Evolutionary conservation across 2,329 filamentous ascomycete genomes (phyloP).

Genomic region (Cladophialophora immunda): DNA sequence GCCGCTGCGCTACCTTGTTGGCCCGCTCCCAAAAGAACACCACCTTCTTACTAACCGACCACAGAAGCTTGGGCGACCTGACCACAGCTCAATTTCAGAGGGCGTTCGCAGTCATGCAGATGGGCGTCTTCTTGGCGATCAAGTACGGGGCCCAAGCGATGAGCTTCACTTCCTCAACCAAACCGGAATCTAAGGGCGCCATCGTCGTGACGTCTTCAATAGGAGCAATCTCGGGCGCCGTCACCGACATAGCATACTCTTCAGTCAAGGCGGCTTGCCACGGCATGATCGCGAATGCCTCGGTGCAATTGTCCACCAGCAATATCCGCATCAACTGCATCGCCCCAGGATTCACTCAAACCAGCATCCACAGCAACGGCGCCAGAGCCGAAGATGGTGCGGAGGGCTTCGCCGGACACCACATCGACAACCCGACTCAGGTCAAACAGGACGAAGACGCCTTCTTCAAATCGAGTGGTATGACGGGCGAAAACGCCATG

Average conservation of each 20-base stretch:
- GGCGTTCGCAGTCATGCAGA: slow-evolving; percentile 2
- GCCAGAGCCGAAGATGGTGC: background rate
- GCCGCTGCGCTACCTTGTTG: background rate
- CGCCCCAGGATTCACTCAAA: background rate
- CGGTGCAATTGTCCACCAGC: slow-evolving; percentile 12
- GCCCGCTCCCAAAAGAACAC: background rate
- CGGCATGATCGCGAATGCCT: background rate
- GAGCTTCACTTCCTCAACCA: background rate
- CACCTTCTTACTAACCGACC: background rate
- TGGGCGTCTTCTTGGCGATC: slow-evolving; percentile 6
- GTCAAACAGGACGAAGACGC: background rate
- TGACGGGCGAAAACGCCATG: background rate
- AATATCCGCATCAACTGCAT: slow-evolving; percentile 19
- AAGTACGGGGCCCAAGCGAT: slow-evolving; percentile 10
- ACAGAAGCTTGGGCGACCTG: slow-evolving; percentile 4
- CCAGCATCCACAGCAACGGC: slow-evolving; percentile 6
- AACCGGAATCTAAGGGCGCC: background rate
- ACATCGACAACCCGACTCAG: background rate
- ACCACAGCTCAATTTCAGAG: slow-evolving; percentile 1
- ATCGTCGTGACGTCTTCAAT: background rate
- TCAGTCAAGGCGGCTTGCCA: background rate
- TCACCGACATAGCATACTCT: background rate
- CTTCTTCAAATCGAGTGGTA: background rate
- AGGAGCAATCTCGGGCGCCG: background rate
- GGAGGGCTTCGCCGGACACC: background rate